Conservation (phyloP, 192 early-diverging fungal species). For the Cladochytrium replicatum region DNA sequence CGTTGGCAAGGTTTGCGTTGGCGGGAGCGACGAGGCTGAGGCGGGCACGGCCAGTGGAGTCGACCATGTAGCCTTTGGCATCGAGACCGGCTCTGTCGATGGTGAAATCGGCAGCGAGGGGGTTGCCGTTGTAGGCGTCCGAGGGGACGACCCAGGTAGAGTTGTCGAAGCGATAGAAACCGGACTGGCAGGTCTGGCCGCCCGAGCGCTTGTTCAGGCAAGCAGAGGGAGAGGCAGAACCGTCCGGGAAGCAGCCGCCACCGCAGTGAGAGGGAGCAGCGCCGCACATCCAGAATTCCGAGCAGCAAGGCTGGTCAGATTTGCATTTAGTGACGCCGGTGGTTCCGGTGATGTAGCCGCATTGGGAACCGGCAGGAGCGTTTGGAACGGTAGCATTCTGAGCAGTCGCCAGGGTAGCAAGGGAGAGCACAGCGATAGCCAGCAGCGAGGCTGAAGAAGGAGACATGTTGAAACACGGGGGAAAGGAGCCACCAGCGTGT, state of each 20-base stretch:
- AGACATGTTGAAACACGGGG: no score
- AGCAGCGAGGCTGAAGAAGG: no score
- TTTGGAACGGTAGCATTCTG: no score
- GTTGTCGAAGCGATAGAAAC: constrained; percentile 15
- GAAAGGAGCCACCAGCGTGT: no score
- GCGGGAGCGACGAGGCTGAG: constrained; percentile 3
- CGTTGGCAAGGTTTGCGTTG: constrained; percentile 2
- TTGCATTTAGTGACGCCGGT: no score
- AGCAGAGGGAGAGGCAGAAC: no score
- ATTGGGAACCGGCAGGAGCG: no score
- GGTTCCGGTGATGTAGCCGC: no score
- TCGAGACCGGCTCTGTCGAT: constrained; percentile 9
- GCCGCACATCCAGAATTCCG: neutral
- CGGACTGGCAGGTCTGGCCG: constrained; percentile 15
- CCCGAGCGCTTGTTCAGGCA: no score
- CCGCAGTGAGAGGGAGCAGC: neutral
- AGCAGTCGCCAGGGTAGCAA: no score
- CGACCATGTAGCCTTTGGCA: constrained; percentile 16
- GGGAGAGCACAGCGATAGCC: no score
- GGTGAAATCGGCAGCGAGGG: constrained; percentile 20
- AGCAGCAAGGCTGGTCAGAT: no score
- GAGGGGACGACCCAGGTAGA: constrained; percentile 23
- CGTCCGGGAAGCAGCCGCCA: neutral
- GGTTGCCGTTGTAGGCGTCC: constrained; percentile 26
- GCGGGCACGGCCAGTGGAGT: constrained; percentile 13